Evolutionary conservation across 2,329 filamentous ascomycete species (phyloP).

Genomic region (Chrysoporthe cubensis): DNA sequence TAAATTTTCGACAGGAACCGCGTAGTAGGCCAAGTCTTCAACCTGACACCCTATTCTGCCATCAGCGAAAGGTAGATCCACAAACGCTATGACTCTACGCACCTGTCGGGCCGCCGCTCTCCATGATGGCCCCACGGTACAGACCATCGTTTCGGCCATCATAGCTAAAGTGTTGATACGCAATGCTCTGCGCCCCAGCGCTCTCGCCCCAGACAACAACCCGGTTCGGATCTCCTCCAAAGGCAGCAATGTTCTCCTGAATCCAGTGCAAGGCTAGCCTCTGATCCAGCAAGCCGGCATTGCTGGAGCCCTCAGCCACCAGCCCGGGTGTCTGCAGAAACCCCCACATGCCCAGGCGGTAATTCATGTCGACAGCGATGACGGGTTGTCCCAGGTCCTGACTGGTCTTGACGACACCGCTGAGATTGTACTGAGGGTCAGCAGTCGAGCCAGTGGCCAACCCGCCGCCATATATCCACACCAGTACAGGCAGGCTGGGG

Average conservation of each 20-base stretch:
- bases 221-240: slow-evolving; percentile 51
- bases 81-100: slow-evolving; percentile 6
- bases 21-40: slow-evolving; percentile 41
- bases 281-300: slow-evolving; percentile 56
- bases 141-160: slow-evolving; percentile 59
- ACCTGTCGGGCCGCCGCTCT: slow-evolving; percentile 50
- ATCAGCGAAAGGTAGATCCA: background rate
- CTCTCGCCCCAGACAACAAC: slow-evolving; percentile 56
- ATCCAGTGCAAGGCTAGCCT: slow-evolving; percentile 54
- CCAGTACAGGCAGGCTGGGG: slow-evolving; percentile 44
- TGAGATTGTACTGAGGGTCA: slow-evolving; percentile 66
- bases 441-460: slow-evolving; percentile 53
- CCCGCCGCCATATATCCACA: slow-evolving; percentile 65
- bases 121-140: slow-evolving; percentile 57
- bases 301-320: slow-evolving; percentile 46
- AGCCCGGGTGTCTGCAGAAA: slow-evolving; percentile 54
- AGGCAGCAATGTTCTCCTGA: slow-evolving; percentile 56
- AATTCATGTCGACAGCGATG: slow-evolving; percentile 58
- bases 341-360: slow-evolving; percentile 56
- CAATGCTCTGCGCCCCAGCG: slow-evolving; percentile 46
- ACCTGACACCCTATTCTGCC: slow-evolving; percentile 29
- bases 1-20: slow-evolving; percentile 40
- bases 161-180: slow-evolving; percentile 58
- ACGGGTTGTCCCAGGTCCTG: slow-evolving; percentile 56
- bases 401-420: slow-evolving; percentile 60